phyloP scores from a whole-genome alignment of 1,284 basidiomycete species.

The Trametes sp. region DNA sequence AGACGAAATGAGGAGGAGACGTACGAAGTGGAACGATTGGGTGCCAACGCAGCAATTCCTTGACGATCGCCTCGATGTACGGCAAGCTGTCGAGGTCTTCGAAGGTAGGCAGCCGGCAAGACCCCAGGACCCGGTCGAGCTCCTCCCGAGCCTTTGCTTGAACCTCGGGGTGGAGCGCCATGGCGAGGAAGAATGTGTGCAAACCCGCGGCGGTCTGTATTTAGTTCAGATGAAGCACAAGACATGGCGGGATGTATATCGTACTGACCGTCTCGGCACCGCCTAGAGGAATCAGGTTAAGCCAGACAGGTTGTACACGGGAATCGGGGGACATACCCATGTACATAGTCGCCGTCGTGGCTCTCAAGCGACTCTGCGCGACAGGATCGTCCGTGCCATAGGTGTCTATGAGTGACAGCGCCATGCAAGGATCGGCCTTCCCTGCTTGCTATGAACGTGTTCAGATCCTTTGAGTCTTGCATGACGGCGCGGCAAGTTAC shows the following conservation, averaged over 20 bases:
- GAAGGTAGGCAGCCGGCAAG: conserved; percentile 40
- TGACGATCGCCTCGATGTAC: conserved; percentile 42
- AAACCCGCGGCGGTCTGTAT: conserved; percentile 20
- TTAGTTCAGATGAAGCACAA: neutral
- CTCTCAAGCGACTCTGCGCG: neutral
- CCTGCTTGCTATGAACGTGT: neutral
- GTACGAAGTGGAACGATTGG: conserved; percentile 25
- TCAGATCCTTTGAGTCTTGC: no score
- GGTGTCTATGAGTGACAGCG: conserved; percentile 13
- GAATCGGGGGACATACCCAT: neutral
- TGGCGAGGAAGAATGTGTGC: conserved; percentile 39
- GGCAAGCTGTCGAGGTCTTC: conserved; percentile 39
- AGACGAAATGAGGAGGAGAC: neutral
- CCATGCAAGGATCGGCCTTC: conserved; percentile 14
- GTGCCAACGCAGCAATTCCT: conserved; percentile 44
- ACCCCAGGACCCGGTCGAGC: conserved; percentile 43
- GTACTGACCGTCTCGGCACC: no score
- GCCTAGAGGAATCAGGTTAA: no score
- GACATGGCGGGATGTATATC: no score
- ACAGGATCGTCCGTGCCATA: conserved; percentile 9
- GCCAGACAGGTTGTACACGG: no score
- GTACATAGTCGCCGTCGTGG: no score
- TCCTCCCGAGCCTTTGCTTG: conserved; percentile 42
- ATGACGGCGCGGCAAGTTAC: neutral
- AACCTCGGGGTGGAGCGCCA: conserved; percentile 41